These are phyloP conservation scores for Eucalyptus pauciflora DNA, from an alignment of 345 rosid species.

Conservation along the genomic window DNA sequence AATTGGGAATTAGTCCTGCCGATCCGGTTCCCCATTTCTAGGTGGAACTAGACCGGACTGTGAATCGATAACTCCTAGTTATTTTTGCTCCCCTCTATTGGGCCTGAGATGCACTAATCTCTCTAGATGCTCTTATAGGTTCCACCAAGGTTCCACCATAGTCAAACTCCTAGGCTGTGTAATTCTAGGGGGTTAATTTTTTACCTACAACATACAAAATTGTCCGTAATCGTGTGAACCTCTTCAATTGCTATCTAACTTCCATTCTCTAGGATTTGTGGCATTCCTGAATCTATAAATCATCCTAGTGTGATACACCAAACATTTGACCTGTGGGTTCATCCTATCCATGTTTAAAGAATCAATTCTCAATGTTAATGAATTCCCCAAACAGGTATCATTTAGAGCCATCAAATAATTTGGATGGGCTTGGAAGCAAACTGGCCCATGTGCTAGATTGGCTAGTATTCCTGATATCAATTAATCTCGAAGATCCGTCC, in stretches of 20 bases:
- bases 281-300: neutral
- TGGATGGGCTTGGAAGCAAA: neutral
- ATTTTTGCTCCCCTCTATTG: too few relatives aligned
- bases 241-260: neutral
- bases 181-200: neutral
- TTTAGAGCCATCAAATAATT: neutral
- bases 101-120: too few relatives aligned
- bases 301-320: neutral
- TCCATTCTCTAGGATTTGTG: fast-evolving
- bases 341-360: neutral
- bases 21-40: too few relatives aligned
- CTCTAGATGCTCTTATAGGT: too few relatives aligned
- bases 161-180: too few relatives aligned
- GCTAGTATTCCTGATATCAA: neutral
- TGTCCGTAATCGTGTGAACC: too few relatives aligned
- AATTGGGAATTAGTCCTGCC: too few relatives aligned
- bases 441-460: fast-evolving
- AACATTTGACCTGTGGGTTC: neutral
- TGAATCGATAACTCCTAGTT: too few relatives aligned
- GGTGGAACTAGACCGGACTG: too few relatives aligned
- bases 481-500: fast-evolving
- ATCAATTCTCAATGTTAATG: neutral
- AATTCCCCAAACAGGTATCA: neutral
- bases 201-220: too few relatives aligned
- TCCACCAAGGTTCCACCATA: neutral